Percentiles rank a stretch among this genome's conserved stretches.
These are phyloP conservation scores for Sordaria brevicollis DNA, from an alignment of 495 filamentous ascomycete genomes.

Conservation along the genomic window DNA sequence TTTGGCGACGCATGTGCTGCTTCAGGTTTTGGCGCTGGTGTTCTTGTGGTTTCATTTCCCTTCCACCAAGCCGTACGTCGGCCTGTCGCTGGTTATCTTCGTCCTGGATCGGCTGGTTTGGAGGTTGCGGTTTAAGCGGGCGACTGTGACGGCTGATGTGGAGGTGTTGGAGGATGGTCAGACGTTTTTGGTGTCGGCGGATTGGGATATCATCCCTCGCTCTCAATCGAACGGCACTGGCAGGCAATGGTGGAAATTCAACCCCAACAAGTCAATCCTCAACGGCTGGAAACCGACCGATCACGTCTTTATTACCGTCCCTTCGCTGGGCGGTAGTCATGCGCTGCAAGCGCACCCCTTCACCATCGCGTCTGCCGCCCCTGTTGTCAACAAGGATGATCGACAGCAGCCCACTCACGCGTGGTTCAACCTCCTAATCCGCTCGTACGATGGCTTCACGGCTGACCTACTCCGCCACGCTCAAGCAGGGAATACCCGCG, in stretches of 20 bases:
- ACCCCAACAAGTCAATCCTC: constrained; percentile 22
- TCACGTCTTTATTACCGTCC: constrained; percentile 50
- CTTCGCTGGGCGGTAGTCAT: constrained; percentile 30
- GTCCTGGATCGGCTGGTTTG: constrained; percentile 48
- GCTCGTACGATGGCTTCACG: constrained; percentile 49
- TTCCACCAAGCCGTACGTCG: constrained; percentile 17
- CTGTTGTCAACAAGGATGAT: neutral
- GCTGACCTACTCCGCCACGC: constrained; percentile 41
- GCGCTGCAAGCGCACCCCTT: constrained; percentile 47
- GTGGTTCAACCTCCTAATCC: constrained; percentile 43
- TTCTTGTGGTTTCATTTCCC: constrained; percentile 46
- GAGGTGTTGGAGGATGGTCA: constrained; percentile 27
- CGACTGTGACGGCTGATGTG: constrained; percentile 32
- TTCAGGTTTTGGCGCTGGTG: constrained; percentile 40
- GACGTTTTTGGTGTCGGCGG: constrained; percentile 37
- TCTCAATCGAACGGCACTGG: neutral
- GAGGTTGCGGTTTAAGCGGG: constrained; percentile 36
- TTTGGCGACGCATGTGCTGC: constrained; percentile 32
- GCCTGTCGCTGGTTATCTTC: constrained; percentile 35
- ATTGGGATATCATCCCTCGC: constrained; percentile 24
- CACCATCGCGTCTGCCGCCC: constrained; percentile 45
- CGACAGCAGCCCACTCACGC: constrained; percentile 21
- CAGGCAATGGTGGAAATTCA: constrained; percentile 6
- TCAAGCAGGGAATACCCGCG: constrained; percentile 17
- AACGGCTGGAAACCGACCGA: constrained; percentile 47